phyloP scores from a whole-genome alignment of 2,329 filamentous ascomycete genomes.

The Calonectria pauciramosa region DNA sequence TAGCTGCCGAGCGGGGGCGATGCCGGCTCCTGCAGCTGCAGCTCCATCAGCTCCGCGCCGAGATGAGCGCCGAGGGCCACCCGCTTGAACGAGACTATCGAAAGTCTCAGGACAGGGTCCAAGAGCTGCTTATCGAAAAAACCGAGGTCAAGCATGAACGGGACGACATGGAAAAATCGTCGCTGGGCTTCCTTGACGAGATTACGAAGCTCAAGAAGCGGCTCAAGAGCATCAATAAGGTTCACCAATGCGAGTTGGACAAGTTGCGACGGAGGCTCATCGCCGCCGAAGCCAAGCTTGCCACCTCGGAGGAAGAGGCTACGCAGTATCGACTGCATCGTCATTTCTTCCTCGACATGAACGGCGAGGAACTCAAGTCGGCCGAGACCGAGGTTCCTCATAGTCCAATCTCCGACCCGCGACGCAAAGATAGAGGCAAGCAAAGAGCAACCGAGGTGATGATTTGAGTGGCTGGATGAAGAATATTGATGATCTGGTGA shows the following conservation, averaged over 20 bases:
- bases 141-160: background rate
- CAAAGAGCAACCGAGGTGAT: background rate
- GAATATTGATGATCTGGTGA: background rate
- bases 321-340: background rate
- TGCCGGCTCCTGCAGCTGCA: background rate
- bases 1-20: background rate
- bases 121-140: background rate
- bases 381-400: background rate
- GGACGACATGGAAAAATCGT: background rate
- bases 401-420: background rate
- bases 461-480: background rate
- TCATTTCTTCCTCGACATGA: background rate
- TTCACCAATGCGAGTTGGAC: background rate
- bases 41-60: constrained; percentile 4
- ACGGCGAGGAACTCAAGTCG: background rate
- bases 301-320: background rate
- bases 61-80: background rate
- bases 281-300: background rate
- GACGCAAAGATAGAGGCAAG: background rate
- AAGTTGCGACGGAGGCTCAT: background rate
- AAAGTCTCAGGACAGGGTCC: background rate
- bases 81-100: background rate
- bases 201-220: background rate
- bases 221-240: constrained; percentile 5
- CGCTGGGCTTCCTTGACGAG: background rate